Base-by-base conservation (phyloP, 1,284 basidiomycete species). In the Fomes fomentarius region DNA sequence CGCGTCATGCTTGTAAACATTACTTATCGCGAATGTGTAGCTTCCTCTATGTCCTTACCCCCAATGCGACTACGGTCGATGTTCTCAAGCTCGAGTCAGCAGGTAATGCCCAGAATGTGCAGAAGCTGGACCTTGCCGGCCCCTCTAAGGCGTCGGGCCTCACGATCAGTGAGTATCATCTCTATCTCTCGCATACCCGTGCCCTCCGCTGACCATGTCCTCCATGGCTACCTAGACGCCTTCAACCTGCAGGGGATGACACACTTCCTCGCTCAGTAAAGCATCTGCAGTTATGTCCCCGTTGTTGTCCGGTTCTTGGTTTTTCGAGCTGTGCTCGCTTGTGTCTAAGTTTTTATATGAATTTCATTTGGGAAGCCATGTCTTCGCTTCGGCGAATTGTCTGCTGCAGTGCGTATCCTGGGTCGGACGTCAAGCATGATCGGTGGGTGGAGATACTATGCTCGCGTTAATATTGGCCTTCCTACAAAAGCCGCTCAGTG, bases 21-120 rank as follows among this genome's bases (percentile, higher is more conserved):
- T 30, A 19, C 5, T n/a, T 11, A 19, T 14, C 38, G 12, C 2
- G 2, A 24, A 17, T 17, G n/a, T 19, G 12, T 56, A 77, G 77
- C 63, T 78, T 76, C 71, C 64, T 79, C 55, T 78, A 74, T 61
- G 68, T 81, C 34, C 57, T 78, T 39, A 67, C 73, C 17, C 63
- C 77, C 1, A 73, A 71, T 53, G 66, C 71, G 8, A 74, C 74
- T 6, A 52, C 69, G 17, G 64, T 81, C 56, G 69, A 75, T 49
- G 76, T 78, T 45, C 52, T 77, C 19, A 67, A 73, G 14, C 65
- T 80, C 51, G 60, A 70, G 48, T 75, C 67, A 7, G 72, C 75
- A 3, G 76, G 76, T 14, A 56, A 76, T 45, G 73, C 74, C 0
- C 56, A 63, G 6, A 68, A 64, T 21, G 63, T 77, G 40, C 75